A percentile compares a stretch with the other conserved stretches of the same genome.
Conservation (phyloP, 306 rosid species). For the Vicia sativa region DNA sequence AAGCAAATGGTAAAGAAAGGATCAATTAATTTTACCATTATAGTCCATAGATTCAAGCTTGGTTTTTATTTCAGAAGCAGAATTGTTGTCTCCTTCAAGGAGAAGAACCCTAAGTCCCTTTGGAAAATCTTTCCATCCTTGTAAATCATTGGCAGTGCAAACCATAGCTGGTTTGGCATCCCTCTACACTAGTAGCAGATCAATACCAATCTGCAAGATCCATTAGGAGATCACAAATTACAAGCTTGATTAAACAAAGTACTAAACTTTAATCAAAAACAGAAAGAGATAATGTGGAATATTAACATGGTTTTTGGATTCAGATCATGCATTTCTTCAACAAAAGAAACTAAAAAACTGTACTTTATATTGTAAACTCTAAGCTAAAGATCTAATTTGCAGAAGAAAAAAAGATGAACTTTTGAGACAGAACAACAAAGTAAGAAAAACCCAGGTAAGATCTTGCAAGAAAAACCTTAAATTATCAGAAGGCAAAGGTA, state of each 20-base stretch:
- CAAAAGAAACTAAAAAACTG: constrained; percentile 9
- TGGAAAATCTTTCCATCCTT: constrained; percentile 93
- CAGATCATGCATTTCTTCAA: constrained; percentile 41
- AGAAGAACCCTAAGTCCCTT: constrained; percentile 94
- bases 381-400: constrained; percentile 38
- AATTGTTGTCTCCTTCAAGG: constrained; percentile 71
- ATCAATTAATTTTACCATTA: constrained; percentile 54
- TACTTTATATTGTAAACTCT: constrained; percentile 4
- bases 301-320: constrained; percentile 25
- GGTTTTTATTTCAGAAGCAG: constrained; percentile 72
- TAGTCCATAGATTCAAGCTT: constrained; percentile 92
- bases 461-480: constrained; percentile 30
- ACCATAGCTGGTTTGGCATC: constrained; percentile 99
- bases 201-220: constrained; percentile 52
- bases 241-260: constrained; percentile 43
- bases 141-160: constrained; percentile 92
- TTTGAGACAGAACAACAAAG: constrained; percentile 38
- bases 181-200: constrained; percentile 41
- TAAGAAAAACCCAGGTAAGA: constrained; percentile 43
- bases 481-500: constrained; percentile 3
- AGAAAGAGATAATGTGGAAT: constrained; percentile 35
- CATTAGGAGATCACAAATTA: constrained; percentile 38
- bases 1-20: constrained; percentile 22
- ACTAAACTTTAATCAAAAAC: constrained; percentile 16
- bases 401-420: neutral